Evolutionary conservation across 1,284 basidiomycete species (phyloP).

Genomic region (Entoloma clypeatum): DNA sequence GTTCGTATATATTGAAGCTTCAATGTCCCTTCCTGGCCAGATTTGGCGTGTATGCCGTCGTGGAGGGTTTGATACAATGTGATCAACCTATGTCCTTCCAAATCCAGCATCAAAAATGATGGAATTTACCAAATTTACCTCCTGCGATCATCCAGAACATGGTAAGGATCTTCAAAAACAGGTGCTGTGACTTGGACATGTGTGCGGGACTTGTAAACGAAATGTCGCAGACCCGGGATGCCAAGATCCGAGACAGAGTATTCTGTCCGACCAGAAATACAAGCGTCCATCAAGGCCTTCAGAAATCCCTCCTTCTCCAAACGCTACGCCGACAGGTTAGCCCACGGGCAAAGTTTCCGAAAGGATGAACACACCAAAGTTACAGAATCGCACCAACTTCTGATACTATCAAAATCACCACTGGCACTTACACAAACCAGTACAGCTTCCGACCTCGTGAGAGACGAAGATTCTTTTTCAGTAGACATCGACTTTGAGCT

Average conservation of each 20-base stretch:
- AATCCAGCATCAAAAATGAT: background rate
- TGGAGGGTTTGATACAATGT: slow-evolving; percentile 84
- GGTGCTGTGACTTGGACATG: slow-evolving; percentile 89
- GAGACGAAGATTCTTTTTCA: slow-evolving; percentile 10
- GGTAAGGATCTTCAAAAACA: slow-evolving; percentile 80
- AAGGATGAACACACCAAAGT: slow-evolving; percentile 44
- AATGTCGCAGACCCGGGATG: slow-evolving; percentile 88
- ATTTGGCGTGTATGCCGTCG: slow-evolving; percentile 83
- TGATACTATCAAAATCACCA: slow-evolving; percentile 64
- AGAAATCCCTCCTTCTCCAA: slow-evolving; percentile 59
- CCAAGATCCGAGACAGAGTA: slow-evolving; percentile 71
- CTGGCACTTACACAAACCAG: slow-evolving; percentile 67
- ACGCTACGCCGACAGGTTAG: slow-evolving; percentile 28
- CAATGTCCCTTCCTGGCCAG: slow-evolving; percentile 68
- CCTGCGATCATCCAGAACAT: slow-evolving; percentile 51
- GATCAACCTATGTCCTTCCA: slow-evolving; percentile 49
- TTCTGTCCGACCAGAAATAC: slow-evolving; percentile 47
- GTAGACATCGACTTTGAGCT: slow-evolving; percentile 13
- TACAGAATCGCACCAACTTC: slow-evolving; percentile 68
- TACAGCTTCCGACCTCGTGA: slow-evolving; percentile 41
- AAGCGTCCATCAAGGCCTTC: slow-evolving; percentile 43
- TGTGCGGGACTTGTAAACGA: slow-evolving; percentile 87
- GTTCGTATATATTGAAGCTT: slow-evolving; percentile 85
- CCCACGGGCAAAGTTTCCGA: background rate
- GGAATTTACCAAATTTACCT: slow-evolving; percentile 40